Conservation (phyloP, 371 early-diverging fungal genomes). For the Blakeslea trispora region DNA sequence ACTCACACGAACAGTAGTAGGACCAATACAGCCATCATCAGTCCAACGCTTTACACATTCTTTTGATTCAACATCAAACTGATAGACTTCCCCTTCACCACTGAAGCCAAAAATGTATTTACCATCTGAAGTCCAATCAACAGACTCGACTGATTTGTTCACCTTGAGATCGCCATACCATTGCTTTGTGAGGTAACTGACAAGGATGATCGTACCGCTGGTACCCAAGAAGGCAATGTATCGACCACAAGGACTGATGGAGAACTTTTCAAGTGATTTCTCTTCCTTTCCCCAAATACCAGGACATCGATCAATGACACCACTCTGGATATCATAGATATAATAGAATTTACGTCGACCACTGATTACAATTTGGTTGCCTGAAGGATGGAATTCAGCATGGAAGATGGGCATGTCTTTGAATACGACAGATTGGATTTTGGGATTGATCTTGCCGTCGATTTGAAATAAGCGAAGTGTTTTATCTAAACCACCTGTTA, state of each 20-base stretch:
- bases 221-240: constrained; percentile 77
- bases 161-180: constrained; percentile 85
- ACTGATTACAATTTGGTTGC: constrained; percentile 71
- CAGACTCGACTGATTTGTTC: constrained; percentile 74
- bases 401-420: constrained; percentile 79
- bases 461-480: constrained; percentile 86
- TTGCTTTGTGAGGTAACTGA: constrained; percentile 77
- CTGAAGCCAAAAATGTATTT: constrained; percentile 67
- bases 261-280: constrained; percentile 67
- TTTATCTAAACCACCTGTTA: constrained; percentile 85
- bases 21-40: constrained; percentile 83
- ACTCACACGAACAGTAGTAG: constrained; percentile 72
- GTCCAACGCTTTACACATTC: constrained; percentile 73
- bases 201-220: constrained; percentile 80
- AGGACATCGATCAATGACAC: constrained; percentile 63
- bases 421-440: constrained; percentile 81
- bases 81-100: constrained; percentile 68
- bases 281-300: constrained; percentile 77
- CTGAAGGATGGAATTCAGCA: constrained; percentile 78
- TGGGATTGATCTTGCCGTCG: constrained; percentile 88
- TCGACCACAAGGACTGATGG: constrained; percentile 61
- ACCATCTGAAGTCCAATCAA: constrained; percentile 69
- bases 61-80: constrained; percentile 69
- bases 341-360: constrained; percentile 82
- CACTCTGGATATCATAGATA: constrained; percentile 82